phyloP scores from a whole-genome alignment of 352 stramenopile species.

The Pythium volutum region DNA sequence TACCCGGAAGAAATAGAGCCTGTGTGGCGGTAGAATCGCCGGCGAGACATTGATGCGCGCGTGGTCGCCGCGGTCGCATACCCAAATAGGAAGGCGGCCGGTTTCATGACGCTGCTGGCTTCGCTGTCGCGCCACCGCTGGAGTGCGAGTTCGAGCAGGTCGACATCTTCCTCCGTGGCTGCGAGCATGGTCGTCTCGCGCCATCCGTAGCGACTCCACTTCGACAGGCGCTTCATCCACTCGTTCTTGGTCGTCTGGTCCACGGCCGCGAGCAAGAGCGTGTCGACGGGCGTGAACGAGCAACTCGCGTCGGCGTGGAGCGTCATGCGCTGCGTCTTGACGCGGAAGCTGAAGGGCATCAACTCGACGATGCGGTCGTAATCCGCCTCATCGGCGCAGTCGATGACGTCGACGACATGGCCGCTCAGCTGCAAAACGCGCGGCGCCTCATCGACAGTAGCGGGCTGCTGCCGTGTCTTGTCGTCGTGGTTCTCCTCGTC shows the following conservation, averaged over 20 bases:
- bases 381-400: conserved; percentile 39
- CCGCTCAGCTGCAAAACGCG: conserved; percentile 62
- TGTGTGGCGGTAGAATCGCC: conserved; percentile 56
- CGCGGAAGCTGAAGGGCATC: conserved; percentile 58
- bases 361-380: conserved; percentile 16
- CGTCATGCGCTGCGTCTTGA: conserved; percentile 43
- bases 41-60: conserved; percentile 27
- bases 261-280: conserved; percentile 47
- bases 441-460: conserved; percentile 15
- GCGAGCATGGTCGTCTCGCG: conserved; percentile 45
- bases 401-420: conserved; percentile 53
- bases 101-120: conserved; percentile 13
- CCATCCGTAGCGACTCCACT: conserved; percentile 74
- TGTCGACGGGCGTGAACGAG: conserved; percentile 38
- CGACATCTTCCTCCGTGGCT: conserved; percentile 35
- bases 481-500: neutral
- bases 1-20: neutral
- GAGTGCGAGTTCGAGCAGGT: conserved; percentile 36
- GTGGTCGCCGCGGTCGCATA: conserved; percentile 19
- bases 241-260: conserved; percentile 44
- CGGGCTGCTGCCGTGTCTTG: conserved; percentile 12
- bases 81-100: conserved; percentile 14
- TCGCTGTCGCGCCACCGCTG: conserved; percentile 35
- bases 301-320: conserved; percentile 35
- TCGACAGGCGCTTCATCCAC: conserved; percentile 63